Evolutionary conservation across 257 asterid genomes (phyloP).

Genomic region (Coffea eugenioides): DNA sequence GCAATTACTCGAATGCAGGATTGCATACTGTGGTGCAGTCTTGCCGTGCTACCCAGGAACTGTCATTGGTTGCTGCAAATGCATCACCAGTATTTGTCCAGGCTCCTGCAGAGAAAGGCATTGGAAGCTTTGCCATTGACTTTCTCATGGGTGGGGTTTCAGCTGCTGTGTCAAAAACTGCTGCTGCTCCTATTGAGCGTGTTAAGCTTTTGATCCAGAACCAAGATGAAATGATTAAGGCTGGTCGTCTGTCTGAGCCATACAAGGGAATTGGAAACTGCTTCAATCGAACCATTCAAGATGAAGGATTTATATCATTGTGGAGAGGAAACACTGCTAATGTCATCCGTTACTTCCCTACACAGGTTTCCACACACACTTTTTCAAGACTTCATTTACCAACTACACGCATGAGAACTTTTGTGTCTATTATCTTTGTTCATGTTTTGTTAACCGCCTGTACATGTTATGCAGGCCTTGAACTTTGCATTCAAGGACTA

Average conservation of each 20-base stretch:
- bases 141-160: slow-evolving; percentile 90
- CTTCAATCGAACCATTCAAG: slow-evolving; percentile 65
- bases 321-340: slow-evolving; percentile 82
- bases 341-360: slow-evolving; percentile 76
- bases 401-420: too few relatives aligned
- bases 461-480: slow-evolving; percentile 43
- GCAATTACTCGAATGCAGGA: slow-evolving; percentile 60
- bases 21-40: slow-evolving; percentile 38
- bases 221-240: slow-evolving; percentile 75
- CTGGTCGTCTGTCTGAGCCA: slow-evolving; percentile 67
- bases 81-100: slow-evolving; percentile 79
- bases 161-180: slow-evolving; percentile 71
- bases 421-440: too few relatives aligned
- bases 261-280: slow-evolving; percentile 71
- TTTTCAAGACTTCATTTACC: too few relatives aligned
- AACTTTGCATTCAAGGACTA: slow-evolving; percentile 82
- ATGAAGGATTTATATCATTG: slow-evolving; percentile 66
- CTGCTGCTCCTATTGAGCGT: slow-evolving; percentile 83
- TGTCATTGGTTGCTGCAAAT: slow-evolving; percentile 65
- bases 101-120: too few relatives aligned
- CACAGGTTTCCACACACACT: slow-evolving; percentile 52
- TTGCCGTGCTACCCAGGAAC: slow-evolving; percentile 47
- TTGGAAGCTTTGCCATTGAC: slow-evolving; percentile 38
- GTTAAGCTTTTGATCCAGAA: slow-evolving; percentile 74
- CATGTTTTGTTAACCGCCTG: too few relatives aligned